phyloP scores from a whole-genome alignment of 2,329 filamentous ascomycete genomes.

The Fusarium penzigii region DNA sequence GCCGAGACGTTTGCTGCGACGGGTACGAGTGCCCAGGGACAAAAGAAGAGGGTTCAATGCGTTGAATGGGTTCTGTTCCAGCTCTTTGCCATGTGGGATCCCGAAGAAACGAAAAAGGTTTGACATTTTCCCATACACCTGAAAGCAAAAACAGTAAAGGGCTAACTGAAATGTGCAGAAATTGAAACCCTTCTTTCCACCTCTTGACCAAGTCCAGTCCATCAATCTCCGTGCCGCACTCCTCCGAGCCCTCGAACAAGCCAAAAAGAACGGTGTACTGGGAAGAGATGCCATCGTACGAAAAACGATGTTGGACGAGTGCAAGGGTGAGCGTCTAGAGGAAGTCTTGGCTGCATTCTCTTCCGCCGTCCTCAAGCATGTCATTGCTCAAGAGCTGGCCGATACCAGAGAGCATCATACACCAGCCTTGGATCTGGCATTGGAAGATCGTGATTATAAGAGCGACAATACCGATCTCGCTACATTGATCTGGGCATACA shows the following conservation, averaged over 20 bases:
- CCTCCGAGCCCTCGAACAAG: conserved; percentile 75
- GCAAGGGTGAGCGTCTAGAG: conserved; percentile 86
- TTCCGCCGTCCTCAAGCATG: conserved; percentile 74
- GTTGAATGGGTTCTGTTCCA: conserved; percentile 92
- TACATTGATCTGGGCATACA: conserved; percentile 73
- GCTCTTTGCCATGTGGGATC: conserved; percentile 82
- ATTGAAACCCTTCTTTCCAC: conserved; percentile 86
- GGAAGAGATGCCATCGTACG: conserved; percentile 79
- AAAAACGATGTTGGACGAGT: conserved; percentile 97
- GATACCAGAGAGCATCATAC: conserved; percentile 44
- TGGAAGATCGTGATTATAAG: conserved; percentile 60
- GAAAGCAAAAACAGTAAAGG: not conserved
- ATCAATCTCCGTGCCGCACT: conserved; percentile 85
- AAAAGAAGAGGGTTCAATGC: conserved; percentile 78
- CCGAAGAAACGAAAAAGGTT: conserved; percentile 72
- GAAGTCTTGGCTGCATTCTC: conserved; percentile 86
- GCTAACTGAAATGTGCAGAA: conserved; percentile 56
- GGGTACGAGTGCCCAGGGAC: conserved; percentile 66
- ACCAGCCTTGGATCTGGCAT: conserved; percentile 55
- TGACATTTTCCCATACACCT: conserved; percentile 13
- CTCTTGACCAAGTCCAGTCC: conserved; percentile 86
- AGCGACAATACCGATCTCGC: conserved; percentile 58
- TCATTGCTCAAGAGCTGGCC: conserved; percentile 48
- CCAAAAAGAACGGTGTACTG: conserved; percentile 84
- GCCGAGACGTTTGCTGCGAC: conserved; percentile 65